Percentiles rank a stretch among this genome's conserved stretches.
phyloP scores from a whole-genome alignment of 768 basidiomycete genomes.

The Trametes coccinea region DNA sequence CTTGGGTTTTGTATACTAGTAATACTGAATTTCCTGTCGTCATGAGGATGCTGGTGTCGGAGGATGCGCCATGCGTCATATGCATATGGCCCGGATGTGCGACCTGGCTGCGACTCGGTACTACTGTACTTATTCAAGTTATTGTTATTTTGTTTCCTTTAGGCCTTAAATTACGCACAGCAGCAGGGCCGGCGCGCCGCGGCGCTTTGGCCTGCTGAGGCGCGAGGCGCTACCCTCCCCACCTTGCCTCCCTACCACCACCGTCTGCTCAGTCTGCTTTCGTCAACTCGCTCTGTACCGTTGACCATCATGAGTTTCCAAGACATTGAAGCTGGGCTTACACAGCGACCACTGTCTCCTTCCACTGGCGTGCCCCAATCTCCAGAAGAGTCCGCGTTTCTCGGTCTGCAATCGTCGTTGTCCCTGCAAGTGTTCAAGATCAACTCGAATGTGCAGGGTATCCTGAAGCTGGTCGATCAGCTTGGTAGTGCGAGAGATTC shows the following conservation, averaged over 20 bases:
- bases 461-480: constrained; percentile 94
- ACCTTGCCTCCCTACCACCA: constrained; percentile 14
- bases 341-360: constrained; percentile 33
- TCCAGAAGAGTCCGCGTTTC: constrained; percentile 73
- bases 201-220: too few relatives aligned
- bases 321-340: constrained; percentile 48
- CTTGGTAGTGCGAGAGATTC: constrained; percentile 86
- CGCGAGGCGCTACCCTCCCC: background rate
- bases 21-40: too few relatives aligned
- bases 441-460: constrained; percentile 95
- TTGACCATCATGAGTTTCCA: constrained; percentile 49
- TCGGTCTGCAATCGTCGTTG: constrained; percentile 72
- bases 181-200: too few relatives aligned
- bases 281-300: background rate
- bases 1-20: too few relatives aligned
- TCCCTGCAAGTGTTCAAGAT: constrained; percentile 98
- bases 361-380: constrained; percentile 36
- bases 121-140: too few relatives aligned
- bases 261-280: background rate
- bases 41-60: too few relatives aligned
- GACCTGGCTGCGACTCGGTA: too few relatives aligned
- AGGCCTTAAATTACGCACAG: too few relatives aligned
- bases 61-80: too few relatives aligned
- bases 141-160: too few relatives aligned
- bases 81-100: too few relatives aligned